Conservation (phyloP, 139 green algal genomes). For the Spirogloea muscicola region DNA sequence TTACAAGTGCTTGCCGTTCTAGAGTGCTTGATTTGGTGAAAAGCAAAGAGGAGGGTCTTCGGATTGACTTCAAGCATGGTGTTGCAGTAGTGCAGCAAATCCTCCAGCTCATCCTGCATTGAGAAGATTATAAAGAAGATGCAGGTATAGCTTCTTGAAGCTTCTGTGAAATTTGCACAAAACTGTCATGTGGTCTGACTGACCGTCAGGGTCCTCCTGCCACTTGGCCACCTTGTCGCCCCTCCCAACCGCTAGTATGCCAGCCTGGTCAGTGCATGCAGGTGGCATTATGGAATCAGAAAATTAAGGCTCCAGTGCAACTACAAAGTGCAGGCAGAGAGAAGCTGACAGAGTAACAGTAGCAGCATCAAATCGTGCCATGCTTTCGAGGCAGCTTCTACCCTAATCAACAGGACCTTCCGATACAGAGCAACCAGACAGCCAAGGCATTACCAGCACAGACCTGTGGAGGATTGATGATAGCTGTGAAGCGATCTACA, state of each 20-base stretch:
- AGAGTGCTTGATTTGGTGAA: neutral
- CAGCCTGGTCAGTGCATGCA: no score
- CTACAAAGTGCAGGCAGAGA: neutral
- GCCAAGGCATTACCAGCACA: neutral
- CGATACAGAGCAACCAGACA: neutral
- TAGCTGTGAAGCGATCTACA: conserved; percentile 87
- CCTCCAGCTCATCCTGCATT: no score
- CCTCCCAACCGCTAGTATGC: conserved; percentile 13
- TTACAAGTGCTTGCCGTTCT: no score
- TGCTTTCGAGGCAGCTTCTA: neutral
- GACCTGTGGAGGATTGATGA: conserved; percentile 85
- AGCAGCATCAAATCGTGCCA: neutral
- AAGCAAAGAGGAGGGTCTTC: no score
- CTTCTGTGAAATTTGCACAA: conserved; percentile 6
- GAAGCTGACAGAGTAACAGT: neutral
- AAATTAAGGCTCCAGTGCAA: neutral
- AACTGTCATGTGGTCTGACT: neutral
- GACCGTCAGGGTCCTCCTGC: neutral
- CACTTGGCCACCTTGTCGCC: conserved; percentile 1
- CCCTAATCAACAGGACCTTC: neutral
- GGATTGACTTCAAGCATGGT: no score
- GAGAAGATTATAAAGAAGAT: neutral
- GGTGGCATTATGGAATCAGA: no score
- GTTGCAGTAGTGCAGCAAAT: no score
- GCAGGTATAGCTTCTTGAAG: neutral